Conservation (phyloP, 2,329 filamentous ascomycete genomes). For the Cladosporium oxysporum region DNA sequence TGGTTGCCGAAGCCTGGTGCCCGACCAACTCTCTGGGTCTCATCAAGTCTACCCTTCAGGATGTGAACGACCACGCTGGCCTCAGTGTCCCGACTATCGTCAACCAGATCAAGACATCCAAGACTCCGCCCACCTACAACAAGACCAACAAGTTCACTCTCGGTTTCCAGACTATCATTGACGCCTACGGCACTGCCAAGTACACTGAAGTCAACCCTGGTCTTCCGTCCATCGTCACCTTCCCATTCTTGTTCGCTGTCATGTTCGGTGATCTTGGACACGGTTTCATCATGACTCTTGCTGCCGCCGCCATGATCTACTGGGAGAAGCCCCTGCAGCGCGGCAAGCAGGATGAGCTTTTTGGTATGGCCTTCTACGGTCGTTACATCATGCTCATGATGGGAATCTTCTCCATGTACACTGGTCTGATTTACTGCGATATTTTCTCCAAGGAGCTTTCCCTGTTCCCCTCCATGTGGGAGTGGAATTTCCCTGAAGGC, state of each 20-base stretch:
- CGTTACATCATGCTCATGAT: slow-evolving; percentile 98
- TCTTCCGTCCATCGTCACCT: slow-evolving; percentile 92
- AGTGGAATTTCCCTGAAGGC: slow-evolving; percentile 71
- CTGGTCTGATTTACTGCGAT: slow-evolving; percentile 96
- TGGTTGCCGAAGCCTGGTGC: slow-evolving; percentile 97
- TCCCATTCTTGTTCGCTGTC: slow-evolving; percentile 99
- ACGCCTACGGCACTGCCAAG: slow-evolving; percentile 95
- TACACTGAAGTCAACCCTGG: slow-evolving; percentile 97
- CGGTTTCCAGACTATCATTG: slow-evolving; percentile 97
- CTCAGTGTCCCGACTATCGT: slow-evolving; percentile 98
- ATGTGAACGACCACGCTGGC: slow-evolving; percentile 94
- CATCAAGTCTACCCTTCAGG: slow-evolving; percentile 90
- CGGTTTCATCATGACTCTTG: slow-evolving; percentile 81
- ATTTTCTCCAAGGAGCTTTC: slow-evolving; percentile 92
- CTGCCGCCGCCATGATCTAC: slow-evolving; percentile 90
- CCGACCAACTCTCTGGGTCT: slow-evolving; percentile 85
- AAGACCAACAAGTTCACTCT: slow-evolving; percentile 99
- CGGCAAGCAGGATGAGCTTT: slow-evolving; percentile 95
- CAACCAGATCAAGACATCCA: slow-evolving; percentile 95
- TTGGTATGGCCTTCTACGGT: slow-evolving; percentile 98
- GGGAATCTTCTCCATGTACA: slow-evolving; percentile 96
- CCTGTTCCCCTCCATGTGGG: slow-evolving; percentile 86
- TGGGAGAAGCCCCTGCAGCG: slow-evolving; percentile 80
- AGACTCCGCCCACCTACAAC: slow-evolving; percentile 94
- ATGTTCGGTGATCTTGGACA: slow-evolving; percentile 99